Conservation (phyloP, 352 stramenopile species). For the Globisporangium lucens region DNA sequence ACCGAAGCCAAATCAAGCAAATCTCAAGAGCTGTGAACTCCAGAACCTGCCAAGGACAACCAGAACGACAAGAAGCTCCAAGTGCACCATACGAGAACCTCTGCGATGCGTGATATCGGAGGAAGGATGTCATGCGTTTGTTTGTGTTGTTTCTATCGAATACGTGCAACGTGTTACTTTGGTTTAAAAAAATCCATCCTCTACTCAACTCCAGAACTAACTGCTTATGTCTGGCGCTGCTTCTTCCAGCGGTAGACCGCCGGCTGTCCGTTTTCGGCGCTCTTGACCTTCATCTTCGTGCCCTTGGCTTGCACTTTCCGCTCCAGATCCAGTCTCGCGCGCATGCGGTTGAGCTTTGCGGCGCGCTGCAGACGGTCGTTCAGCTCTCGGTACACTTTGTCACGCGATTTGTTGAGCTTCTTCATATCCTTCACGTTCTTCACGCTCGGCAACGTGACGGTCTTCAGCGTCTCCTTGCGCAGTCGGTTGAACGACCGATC, state of each 20-base stretch:
- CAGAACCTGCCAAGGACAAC: background rate
- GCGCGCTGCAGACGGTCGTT: conserved; percentile 64
- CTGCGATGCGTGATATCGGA: background rate
- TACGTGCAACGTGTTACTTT: conserved; percentile 1
- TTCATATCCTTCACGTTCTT: conserved; percentile 41
- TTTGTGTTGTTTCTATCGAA: background rate
- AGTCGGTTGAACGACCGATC: conserved; percentile 75
- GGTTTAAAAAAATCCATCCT: conserved; percentile 1
- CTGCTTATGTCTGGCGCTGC: conserved; percentile 76
- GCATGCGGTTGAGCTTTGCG: conserved; percentile 67
- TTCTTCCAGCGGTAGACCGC: conserved; percentile 89
- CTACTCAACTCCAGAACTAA: conserved; percentile 5
- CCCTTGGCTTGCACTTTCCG: conserved; percentile 84
- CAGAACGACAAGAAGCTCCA: background rate
- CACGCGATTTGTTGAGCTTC: conserved; percentile 57
- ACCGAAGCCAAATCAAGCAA: background rate
- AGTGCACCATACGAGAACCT: background rate
- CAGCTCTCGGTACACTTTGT: conserved; percentile 66
- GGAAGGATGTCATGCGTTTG: background rate
- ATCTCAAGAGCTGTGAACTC: background rate
- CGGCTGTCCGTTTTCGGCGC: conserved; percentile 58
- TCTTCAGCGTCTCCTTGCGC: conserved; percentile 56
- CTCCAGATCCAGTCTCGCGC: conserved; percentile 75
- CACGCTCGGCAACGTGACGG: conserved; percentile 27
- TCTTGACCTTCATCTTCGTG: conserved; percentile 77